Evolutionary conservation across 2,329 filamentous ascomycete genomes (phyloP).

Genomic region (Macroventuria anomochaeta): DNA sequence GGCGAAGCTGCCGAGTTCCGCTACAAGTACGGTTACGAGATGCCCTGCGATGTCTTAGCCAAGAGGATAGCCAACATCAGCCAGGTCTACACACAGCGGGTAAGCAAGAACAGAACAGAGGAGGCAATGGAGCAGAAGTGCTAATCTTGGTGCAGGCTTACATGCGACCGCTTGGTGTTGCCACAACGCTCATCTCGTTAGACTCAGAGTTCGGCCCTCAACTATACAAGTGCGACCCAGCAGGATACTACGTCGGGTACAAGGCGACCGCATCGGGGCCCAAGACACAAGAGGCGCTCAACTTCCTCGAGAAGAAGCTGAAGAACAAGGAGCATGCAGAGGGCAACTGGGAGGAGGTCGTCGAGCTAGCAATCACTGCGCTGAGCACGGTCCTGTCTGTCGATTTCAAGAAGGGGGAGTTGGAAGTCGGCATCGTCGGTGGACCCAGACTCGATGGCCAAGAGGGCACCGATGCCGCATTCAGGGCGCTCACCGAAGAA

Average conservation of each 20-base stretch:
- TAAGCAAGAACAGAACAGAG: slow-evolving; percentile 54
- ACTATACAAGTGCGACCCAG: slow-evolving; percentile 97
- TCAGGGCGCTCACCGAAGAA: slow-evolving; percentile 91
- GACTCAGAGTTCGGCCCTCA: slow-evolving; percentile 92
- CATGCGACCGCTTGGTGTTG: slow-evolving; percentile 96
- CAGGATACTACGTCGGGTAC: slow-evolving; percentile 97
- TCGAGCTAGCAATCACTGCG: slow-evolving; percentile 94
- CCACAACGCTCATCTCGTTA: slow-evolving; percentile 91
- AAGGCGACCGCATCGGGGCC: slow-evolving; percentile 96
- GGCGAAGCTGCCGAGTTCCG: slow-evolving; percentile 96
- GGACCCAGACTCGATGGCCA: slow-evolving; percentile 82
- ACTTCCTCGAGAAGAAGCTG: slow-evolving; percentile 99
- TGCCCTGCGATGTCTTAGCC: slow-evolving; percentile 95
- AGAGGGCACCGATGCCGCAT: slow-evolving; percentile 78
- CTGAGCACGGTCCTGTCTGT: slow-evolving; percentile 96
- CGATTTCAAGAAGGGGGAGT: slow-evolving; percentile 99
- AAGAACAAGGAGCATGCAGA: slow-evolving; percentile 97
- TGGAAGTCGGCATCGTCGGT: slow-evolving; percentile 97
- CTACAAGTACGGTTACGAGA: slow-evolving; percentile 99
- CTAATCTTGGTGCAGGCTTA: slow-evolving; percentile 70
- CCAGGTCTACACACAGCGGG: slow-evolving; percentile 97
- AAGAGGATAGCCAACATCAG: slow-evolving; percentile 99
- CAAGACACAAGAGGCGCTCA: slow-evolving; percentile 98
- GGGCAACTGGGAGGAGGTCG: slow-evolving; percentile 94
- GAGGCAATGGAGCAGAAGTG: slow-evolving; percentile 7